phyloP scores from a whole-genome alignment of 2,329 filamentous ascomycete species.

The Lasiodiplodia hormozganensis region DNA sequence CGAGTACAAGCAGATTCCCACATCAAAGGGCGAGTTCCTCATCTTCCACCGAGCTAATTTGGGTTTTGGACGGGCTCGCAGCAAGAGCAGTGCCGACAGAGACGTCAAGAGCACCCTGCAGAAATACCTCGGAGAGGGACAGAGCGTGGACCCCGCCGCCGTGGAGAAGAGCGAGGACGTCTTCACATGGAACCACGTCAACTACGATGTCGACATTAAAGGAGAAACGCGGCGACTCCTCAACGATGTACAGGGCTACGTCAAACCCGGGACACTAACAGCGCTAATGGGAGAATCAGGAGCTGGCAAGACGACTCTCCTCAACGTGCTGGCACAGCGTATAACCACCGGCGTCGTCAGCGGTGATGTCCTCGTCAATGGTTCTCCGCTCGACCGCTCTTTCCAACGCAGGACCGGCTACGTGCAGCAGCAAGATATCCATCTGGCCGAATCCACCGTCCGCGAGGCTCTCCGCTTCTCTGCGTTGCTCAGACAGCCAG shows the following conservation, averaged over 20 bases:
- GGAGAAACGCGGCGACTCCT: constrained; percentile 58
- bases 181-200: constrained; percentile 41
- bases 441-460: constrained; percentile 47
- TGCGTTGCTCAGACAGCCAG: constrained; percentile 56
- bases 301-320: constrained; percentile 48
- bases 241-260: constrained; percentile 61
- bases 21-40: constrained; percentile 69
- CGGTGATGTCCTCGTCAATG: constrained; percentile 48
- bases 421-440: constrained; percentile 61
- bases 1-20: constrained; percentile 57
- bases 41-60: constrained; percentile 59
- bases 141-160: not conserved
- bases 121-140: not conserved
- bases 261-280: constrained; percentile 63
- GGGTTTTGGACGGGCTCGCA: not conserved
- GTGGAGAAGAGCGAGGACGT: not conserved
- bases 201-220: constrained; percentile 40
- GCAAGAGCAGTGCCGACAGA: not conserved
- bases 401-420: constrained; percentile 50
- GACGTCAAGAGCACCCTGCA: not conserved
- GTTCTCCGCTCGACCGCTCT: constrained; percentile 41
- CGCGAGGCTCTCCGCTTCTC: constrained; percentile 46
- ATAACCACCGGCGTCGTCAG: constrained; percentile 47
- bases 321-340: constrained; percentile 46
- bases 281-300: constrained; percentile 50